A percentile compares a stretch with the other conserved stretches of the same genome.
These are phyloP conservation scores for Plasmodium gaboni DNA, from an alignment of 169 alveolate genomes.

Conservation along the genomic window DNA sequence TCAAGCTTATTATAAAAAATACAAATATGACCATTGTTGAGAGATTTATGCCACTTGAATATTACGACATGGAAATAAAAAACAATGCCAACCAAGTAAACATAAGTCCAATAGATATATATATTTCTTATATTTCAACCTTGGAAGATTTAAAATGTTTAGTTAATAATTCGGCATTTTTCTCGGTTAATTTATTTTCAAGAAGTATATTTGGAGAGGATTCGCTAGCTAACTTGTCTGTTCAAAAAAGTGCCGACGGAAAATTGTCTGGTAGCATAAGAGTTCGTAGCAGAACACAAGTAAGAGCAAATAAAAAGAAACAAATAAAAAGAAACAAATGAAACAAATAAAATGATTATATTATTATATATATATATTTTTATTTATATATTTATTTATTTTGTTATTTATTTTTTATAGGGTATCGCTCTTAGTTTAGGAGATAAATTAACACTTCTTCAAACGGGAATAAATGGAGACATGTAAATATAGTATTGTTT, in stretches of 20 bases:
- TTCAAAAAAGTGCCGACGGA: constrained; percentile 79
- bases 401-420: not conserved
- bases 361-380: not conserved
- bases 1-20: constrained; percentile 63
- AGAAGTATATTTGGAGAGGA: constrained; percentile 94
- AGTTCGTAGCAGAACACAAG: constrained; percentile 83
- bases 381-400: not conserved
- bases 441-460: constrained; percentile 64
- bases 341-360: not conserved
- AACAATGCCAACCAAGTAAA: constrained; percentile 43
- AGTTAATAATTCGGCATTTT: constrained; percentile 84
- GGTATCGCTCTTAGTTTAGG: constrained; percentile 76
- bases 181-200: constrained; percentile 93
- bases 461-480: constrained; percentile 50
- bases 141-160: constrained; percentile 76
- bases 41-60: constrained; percentile 73
- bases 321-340: not conserved
- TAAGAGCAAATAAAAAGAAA: not conserved
- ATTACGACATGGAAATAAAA: constrained; percentile 65
- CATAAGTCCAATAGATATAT: constrained; percentile 73
- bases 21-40: constrained; percentile 74
- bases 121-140: constrained; percentile 75
- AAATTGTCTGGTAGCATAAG: constrained; percentile 81
- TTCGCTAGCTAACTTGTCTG: constrained; percentile 92
- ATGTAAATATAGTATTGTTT: not conserved